Conservation (phyloP, 2,329 filamentous ascomycete species). For the Lecanicillium sp. region DNA sequence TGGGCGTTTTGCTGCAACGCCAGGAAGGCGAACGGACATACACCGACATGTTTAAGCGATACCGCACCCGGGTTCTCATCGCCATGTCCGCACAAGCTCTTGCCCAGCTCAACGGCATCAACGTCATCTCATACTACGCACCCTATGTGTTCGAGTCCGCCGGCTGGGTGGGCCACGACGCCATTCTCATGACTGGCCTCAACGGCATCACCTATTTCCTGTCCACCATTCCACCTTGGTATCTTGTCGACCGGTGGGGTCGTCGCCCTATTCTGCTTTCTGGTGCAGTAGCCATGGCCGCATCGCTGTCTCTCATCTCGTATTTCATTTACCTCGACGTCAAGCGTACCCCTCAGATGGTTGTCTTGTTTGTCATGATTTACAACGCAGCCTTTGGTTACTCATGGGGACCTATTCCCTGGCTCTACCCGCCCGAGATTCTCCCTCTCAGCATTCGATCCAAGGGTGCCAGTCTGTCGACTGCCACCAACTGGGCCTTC, state of each 20-base stretch:
- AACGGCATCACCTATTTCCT: conserved; percentile 86
- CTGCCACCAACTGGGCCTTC: conserved; percentile 95
- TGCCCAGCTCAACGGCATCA: conserved; percentile 96
- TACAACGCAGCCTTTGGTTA: conserved; percentile 98
- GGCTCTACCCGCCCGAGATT: conserved; percentile 98
- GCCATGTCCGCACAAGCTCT: conserved; percentile 97
- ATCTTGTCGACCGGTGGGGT: conserved; percentile 88
- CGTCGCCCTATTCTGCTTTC: conserved; percentile 83
- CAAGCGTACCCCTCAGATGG: conserved; percentile 68
- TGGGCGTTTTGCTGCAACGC: conserved; percentile 87
- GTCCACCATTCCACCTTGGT: conserved; percentile 94
- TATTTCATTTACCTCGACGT: conserved; percentile 94
- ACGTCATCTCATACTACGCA: conserved; percentile 98
- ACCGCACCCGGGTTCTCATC: conserved; percentile 88
- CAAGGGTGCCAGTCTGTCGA: conserved; percentile 93
- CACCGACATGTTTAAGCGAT: conserved; percentile 88
- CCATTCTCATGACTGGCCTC: conserved; percentile 94
- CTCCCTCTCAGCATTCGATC: conserved; percentile 92
- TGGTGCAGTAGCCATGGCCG: conserved; percentile 81
- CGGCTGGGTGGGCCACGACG: conserved; percentile 86
- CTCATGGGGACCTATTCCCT: conserved; percentile 92
- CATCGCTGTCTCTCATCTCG: conserved; percentile 82
- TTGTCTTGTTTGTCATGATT: conserved; percentile 93
- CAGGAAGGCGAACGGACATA: conserved; percentile 94
- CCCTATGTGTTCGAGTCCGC: conserved; percentile 94